Evolutionary conservation across 2,329 filamentous ascomycete species (phyloP).

Genomic region (Aspergillus flavus): DNA sequence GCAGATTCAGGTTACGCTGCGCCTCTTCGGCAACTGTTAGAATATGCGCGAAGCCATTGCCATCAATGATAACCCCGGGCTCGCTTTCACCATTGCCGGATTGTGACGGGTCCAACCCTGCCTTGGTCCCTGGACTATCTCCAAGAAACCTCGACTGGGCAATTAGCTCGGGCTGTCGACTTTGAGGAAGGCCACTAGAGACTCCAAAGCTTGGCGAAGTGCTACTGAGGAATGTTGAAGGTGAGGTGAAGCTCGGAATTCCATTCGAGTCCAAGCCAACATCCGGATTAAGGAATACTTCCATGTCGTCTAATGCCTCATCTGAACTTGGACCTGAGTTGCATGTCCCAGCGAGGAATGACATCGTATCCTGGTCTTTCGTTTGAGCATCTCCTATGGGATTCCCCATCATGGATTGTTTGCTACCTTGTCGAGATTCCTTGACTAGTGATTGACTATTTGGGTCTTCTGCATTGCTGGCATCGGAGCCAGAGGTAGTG

Average conservation of each 20-base stretch:
- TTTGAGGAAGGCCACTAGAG: conserved; percentile 2
- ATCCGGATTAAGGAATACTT: conserved; percentile 23
- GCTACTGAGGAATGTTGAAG: conserved; percentile 6
- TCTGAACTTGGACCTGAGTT: not conserved
- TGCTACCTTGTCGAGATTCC: conserved; percentile 1
- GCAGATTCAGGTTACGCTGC: conserved; percentile 22
- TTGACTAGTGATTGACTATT: conserved; percentile 8
- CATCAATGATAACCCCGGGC: conserved; percentile 27
- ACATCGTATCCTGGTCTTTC: conserved; percentile 11
- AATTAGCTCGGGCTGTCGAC: not conserved
- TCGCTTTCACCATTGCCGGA: not conserved
- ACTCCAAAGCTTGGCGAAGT: conserved; percentile 14
- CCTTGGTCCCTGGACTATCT: not conserved
- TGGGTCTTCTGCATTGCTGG: conserved; percentile 8
- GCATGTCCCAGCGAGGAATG: conserved; percentile 10
- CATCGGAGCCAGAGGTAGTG: conserved; percentile 14
- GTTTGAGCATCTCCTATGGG: conserved; percentile 2
- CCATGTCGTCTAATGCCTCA: conserved; percentile 13
- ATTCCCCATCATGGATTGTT: conserved; percentile 7
- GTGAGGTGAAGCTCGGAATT: conserved; percentile 19
- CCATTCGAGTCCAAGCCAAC: conserved; percentile 7
- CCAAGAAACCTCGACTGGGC: not conserved
- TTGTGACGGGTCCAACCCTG: not conserved
- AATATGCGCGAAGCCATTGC: conserved; percentile 21
- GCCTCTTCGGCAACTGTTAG: conserved; percentile 24